Base-by-base conservation (phyloP, 306 rosid genomes). In the Begonia masoniana region DNA sequence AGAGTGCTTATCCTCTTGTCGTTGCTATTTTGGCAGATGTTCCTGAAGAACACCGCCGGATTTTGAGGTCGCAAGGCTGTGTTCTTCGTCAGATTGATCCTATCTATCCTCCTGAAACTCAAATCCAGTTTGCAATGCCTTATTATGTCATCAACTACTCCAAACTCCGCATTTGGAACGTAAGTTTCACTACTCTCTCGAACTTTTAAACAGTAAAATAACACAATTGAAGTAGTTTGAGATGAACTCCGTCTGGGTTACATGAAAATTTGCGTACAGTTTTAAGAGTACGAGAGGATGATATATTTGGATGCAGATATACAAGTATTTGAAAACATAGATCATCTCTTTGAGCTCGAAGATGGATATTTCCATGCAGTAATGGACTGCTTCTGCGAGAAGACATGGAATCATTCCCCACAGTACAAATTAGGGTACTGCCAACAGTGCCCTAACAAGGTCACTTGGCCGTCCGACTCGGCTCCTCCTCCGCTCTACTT, bases 101-200 rank as follows among this genome's bases (percentile, higher is more conserved):
- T 1, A 65, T 82, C 23, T 72, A 67, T 56, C 85, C 89, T 42
- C 89, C 89, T 3, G 51, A 70, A 16, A 70, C 68, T 11, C 80
- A 82, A 45, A 56, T 61, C 10, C 66, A 75, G 67, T 82, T 75
- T 57, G 89, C 89, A 3, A 75, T 82, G 89, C 76, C 85, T 1
- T 78, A 78, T 58, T 82, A 72, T 47, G 82, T 82, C 56, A 75
- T 78, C 76, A 82, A 78, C 82, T 78, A 82, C 71, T 82, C 89
- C 58, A 82, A 82, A 59, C 89, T 82, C 15, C 82, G 80, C 14
- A 82, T 78, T 53, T 82, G 89, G 89, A 58, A 78, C 41, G 89
- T 78, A 75, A 67, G 80, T 58, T 3, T 15, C 16, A 4, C 19
- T 17, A 17, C 19, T 17, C 19, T 17, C 19, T 17, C 19, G 19